Conservation (phyloP, 208 protist species). For the Acanthamoeba lenticulata region DNA sequence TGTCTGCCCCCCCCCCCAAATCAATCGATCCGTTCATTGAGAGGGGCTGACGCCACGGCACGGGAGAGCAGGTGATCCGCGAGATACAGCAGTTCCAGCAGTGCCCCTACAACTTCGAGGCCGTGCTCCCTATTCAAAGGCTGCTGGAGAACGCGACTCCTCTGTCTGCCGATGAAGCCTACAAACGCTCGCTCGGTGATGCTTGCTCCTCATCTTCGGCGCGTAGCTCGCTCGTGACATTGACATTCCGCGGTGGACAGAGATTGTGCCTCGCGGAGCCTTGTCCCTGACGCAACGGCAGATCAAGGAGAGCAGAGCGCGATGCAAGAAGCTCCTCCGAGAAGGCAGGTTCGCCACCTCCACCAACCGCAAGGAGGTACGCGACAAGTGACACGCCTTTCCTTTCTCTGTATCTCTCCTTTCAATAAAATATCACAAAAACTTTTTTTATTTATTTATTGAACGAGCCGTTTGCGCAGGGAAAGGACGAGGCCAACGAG, state of each 20-base stretch:
- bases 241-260: no score
- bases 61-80: neutral
- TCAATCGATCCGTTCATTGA: neutral
- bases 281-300: no score
- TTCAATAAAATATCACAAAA: no score
- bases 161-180: constrained; percentile 26
- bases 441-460: no score
- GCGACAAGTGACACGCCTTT: no score
- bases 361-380: no score
- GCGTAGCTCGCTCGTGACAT: neutral
- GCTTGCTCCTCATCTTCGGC: neutral
- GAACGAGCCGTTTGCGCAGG: no score
- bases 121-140: constrained; percentile 8
- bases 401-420: neutral
- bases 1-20: neutral
- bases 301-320: no score
- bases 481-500: neutral
- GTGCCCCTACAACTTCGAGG: constrained; percentile 43
- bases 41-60: neutral
- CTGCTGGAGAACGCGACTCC: neutral
- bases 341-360: no score
- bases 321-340: no score
- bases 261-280: no score
- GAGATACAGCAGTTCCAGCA: constrained; percentile 58
- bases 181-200: neutral